Conservation (phyloP, 352 stramenopile genomes). For the Globisporangium paroecandrum region DNA sequence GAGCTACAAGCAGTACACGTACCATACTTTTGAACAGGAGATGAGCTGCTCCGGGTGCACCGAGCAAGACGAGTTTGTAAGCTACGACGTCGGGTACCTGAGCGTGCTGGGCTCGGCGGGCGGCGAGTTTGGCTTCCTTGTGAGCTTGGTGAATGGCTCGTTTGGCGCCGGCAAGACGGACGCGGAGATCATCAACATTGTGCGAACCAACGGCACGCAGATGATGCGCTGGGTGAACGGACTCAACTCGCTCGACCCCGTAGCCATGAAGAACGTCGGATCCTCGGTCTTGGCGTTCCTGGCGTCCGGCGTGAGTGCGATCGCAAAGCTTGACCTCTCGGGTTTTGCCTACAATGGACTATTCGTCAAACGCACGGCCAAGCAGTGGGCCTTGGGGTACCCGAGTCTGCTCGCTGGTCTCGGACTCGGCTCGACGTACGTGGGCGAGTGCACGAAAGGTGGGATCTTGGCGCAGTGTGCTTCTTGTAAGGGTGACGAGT, state of each 20-base stretch:
- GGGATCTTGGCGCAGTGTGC: constrained; percentile 24
- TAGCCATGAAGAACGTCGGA: constrained; percentile 40
- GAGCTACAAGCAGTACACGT: constrained; percentile 78
- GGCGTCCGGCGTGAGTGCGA: constrained; percentile 24
- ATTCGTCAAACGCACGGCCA: constrained; percentile 44
- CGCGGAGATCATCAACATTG: constrained; percentile 4
- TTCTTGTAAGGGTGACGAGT: constrained; percentile 29
- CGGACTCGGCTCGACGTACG: constrained; percentile 39
- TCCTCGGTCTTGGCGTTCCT: constrained; percentile 38
- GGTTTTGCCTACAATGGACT: constrained; percentile 58
- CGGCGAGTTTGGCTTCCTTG: constrained; percentile 14
- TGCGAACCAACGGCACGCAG: constrained; percentile 13
- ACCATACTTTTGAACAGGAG: constrained; percentile 49
- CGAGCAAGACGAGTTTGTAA: constrained; percentile 33
- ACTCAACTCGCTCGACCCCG: constrained; percentile 53
- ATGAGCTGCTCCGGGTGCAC: constrained; percentile 50
- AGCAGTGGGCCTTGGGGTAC: constrained; percentile 50
- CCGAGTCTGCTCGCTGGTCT: constrained; percentile 50
- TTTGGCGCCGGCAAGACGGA: constrained; percentile 6
- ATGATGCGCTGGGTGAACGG: constrained; percentile 41
- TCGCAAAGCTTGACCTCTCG: constrained; percentile 34
- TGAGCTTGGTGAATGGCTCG: constrained; percentile 11
- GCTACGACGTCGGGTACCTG: constrained; percentile 20
- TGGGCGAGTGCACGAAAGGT: constrained; percentile 16
- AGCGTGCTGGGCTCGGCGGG: constrained; percentile 14